These are phyloP conservation scores for Mycena latifolia DNA, from an alignment of 768 basidiomycete genomes.

Conservation along the genomic window DNA sequence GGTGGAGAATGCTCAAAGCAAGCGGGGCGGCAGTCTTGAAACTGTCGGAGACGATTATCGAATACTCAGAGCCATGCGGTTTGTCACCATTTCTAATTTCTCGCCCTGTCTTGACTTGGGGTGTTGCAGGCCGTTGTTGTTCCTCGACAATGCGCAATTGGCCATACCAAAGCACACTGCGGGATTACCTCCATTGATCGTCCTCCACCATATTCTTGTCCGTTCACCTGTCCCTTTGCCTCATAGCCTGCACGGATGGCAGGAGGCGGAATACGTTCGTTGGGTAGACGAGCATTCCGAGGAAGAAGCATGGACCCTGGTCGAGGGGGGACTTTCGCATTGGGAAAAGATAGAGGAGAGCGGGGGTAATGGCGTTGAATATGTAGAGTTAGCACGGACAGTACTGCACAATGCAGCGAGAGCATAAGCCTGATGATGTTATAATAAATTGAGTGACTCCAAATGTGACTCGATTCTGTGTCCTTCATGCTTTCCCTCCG, in stretches of 20 bases:
- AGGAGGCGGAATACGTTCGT: slow-evolving; percentile 94
- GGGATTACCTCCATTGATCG: slow-evolving; percentile 88
- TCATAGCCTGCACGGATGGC: slow-evolving; percentile 92
- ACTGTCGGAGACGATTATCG: slow-evolving; percentile 90
- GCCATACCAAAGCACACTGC: slow-evolving; percentile 74
- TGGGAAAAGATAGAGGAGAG: slow-evolving; percentile 82
- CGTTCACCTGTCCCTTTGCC: slow-evolving; percentile 89
- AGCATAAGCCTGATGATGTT: slow-evolving; percentile 15
- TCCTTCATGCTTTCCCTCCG: slow-evolving; percentile 45
- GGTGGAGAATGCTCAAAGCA: slow-evolving; percentile 65
- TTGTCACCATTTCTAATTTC: slow-evolving; percentile 36
- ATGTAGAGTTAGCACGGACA: slow-evolving; percentile 72
- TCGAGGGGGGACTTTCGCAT: slow-evolving; percentile 82
- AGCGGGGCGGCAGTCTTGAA: slow-evolving; percentile 77
- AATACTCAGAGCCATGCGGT: slow-evolving; percentile 89
- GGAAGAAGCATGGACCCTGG: slow-evolving; percentile 81
- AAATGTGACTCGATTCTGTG: slow-evolving; percentile 25
- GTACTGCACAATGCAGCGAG: slow-evolving; percentile 64
- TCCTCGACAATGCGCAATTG: slow-evolving; percentile 84
- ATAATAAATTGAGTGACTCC: background rate
- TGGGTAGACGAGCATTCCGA: slow-evolving; percentile 95
- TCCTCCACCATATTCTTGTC: slow-evolving; percentile 93
- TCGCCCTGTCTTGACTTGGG: slow-evolving; percentile 13
- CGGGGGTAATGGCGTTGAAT: slow-evolving; percentile 65
- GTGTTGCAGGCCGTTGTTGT: slow-evolving; percentile 79